These are phyloP conservation scores for Phallus indusiatus DNA, from an alignment of 768 basidiomycete genomes.

Conservation along the genomic window DNA sequence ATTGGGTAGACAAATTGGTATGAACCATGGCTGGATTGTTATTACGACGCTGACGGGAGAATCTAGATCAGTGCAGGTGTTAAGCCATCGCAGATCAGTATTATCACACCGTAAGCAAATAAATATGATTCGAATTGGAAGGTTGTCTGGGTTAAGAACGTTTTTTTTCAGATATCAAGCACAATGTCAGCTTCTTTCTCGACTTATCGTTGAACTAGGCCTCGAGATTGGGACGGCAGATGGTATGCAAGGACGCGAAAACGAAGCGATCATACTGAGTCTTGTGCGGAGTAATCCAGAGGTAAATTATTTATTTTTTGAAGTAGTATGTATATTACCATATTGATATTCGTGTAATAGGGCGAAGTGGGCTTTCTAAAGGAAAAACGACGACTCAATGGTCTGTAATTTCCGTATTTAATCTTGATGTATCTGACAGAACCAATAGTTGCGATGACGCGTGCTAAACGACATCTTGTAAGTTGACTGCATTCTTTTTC, in stretches of 20 bases:
- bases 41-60: neutral
- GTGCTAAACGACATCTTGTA: slow-evolving; percentile 82
- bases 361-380: slow-evolving; percentile 91
- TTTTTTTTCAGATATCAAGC: slow-evolving; percentile 66
- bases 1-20: slow-evolving; percentile 77
- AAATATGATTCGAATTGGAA: neutral
- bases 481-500: slow-evolving; percentile 20
- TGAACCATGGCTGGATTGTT: slow-evolving; percentile 13
- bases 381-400: slow-evolving; percentile 87
- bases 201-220: slow-evolving; percentile 40
- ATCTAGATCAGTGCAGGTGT: slow-evolving; percentile 52
- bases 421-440: neutral
- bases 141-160: neutral
- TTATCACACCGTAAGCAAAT: slow-evolving; percentile 69
- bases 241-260: slow-evolving; percentile 95
- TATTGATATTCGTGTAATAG: slow-evolving; percentile 25
- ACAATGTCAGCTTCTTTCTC: slow-evolving; percentile 79
- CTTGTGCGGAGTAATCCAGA: slow-evolving; percentile 88
- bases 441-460: slow-evolving; percentile 74
- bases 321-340: neutral
- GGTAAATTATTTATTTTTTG: slow-evolving; percentile 27
- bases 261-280: slow-evolving; percentile 86
- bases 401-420: slow-evolving; percentile 27
- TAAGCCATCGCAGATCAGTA: slow-evolving; percentile 62
- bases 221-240: slow-evolving; percentile 94